Conservation (phyloP, 805 yeast species). For the Pichia phayaonensis region DNA sequence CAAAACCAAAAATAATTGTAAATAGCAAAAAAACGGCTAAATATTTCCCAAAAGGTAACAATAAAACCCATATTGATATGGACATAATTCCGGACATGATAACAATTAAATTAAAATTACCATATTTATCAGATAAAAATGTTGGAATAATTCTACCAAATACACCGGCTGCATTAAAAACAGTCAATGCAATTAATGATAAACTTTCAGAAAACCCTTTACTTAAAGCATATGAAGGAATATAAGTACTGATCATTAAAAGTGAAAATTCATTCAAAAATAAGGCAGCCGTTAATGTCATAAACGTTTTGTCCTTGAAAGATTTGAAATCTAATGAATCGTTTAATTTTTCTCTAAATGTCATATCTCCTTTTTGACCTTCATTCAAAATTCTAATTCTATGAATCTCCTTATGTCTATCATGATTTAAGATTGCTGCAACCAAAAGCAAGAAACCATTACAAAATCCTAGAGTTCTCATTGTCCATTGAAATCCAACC, state of each 20-base stretch:
- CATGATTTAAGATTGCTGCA: conserved; percentile 29
- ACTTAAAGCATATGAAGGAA: conserved; percentile 48
- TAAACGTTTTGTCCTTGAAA: conserved; percentile 36
- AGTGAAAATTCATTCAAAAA: conserved; percentile 46
- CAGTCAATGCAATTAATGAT: conserved; percentile 37
- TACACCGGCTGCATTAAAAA: conserved; percentile 37
- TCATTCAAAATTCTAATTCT: conserved; percentile 10
- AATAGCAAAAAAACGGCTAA: conserved; percentile 41
- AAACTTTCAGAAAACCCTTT: conserved; percentile 38
- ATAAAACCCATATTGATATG: conserved; percentile 39
- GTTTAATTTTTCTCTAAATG: conserved; percentile 13
- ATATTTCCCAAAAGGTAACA: conserved; percentile 57
- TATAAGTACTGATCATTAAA: conserved; percentile 44
- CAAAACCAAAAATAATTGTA: conserved; percentile 49
- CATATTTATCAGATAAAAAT: conserved; percentile 35
- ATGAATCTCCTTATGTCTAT: conserved; percentile 20
- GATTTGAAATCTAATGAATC: conserved; percentile 32
- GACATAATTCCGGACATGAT: conserved; percentile 33
- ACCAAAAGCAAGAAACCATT: conserved; percentile 27
- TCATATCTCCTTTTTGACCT: neutral
- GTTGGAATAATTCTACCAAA: conserved; percentile 42
- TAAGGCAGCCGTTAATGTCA: conserved; percentile 33
- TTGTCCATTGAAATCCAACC: conserved; percentile 56
- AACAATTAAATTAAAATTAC: conserved; percentile 37
- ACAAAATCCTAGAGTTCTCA: conserved; percentile 44